Evolutionary conservation across 164 flowering plant species (phyloP).

Genomic region (Taxillus chinensis): DNA sequence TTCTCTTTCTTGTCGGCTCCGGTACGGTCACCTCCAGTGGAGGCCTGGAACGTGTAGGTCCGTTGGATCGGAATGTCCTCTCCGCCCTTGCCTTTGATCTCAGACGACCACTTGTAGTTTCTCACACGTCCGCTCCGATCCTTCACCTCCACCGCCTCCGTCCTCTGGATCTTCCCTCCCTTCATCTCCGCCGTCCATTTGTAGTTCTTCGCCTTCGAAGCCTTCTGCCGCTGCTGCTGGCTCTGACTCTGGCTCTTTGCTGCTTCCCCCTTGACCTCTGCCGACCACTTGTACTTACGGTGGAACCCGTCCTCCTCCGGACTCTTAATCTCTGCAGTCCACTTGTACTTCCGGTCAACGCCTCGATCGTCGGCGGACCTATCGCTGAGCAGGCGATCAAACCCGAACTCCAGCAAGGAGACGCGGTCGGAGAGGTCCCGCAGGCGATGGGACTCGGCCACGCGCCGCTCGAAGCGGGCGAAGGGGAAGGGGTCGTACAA

Average conservation of each 20-base stretch:
- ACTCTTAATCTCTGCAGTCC: slow-evolving; percentile 26
- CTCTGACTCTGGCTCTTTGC: not conserved
- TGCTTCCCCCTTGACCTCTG: slow-evolving; percentile 41
- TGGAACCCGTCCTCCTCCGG: slow-evolving; percentile 29
- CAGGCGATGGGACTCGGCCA: slow-evolving; percentile 22
- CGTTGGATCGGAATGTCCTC: slow-evolving; percentile 28
- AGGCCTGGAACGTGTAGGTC: slow-evolving; percentile 45
- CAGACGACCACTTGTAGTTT: slow-evolving; percentile 34
- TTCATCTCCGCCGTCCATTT: slow-evolving; percentile 14
- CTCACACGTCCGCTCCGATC: not conserved
- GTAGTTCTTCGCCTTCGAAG: slow-evolving; percentile 5
- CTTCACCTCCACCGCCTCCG: not conserved
- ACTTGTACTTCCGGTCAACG: slow-evolving; percentile 24
- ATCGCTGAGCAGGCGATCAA: slow-evolving; percentile 17
- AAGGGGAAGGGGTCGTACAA: slow-evolving; percentile 16
- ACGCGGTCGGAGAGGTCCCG: slow-evolving; percentile 39
- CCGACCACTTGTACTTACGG: slow-evolving; percentile 58
- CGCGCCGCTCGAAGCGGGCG: slow-evolving; percentile 19
- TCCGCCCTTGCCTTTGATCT: slow-evolving; percentile 47
- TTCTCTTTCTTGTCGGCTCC: slow-evolving; percentile 14
- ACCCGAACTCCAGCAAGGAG: slow-evolving; percentile 21
- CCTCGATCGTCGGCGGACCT: not conserved
- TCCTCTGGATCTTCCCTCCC: not conserved
- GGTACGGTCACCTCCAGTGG: slow-evolving; percentile 25
- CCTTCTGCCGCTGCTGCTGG: slow-evolving; percentile 3